phyloP scores from a whole-genome alignment of 73 alveolate genomes.

The Stentor coeruleus region DNA sequence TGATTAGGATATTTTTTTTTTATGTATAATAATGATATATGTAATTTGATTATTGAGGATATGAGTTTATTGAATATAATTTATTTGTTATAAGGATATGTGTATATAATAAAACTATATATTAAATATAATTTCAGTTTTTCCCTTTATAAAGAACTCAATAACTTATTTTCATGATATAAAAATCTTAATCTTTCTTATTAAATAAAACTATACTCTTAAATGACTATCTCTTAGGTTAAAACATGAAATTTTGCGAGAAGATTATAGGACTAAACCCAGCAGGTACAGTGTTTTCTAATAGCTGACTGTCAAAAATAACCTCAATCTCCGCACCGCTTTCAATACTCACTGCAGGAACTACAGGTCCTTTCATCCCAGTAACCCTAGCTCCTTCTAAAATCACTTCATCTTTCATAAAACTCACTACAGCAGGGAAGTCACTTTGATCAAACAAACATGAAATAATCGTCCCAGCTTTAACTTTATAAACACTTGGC shows the following conservation, averaged over 20 bases:
- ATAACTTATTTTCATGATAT: too few relatives aligned
- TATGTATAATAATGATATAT: too few relatives aligned
- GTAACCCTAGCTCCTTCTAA: conserved; percentile 11
- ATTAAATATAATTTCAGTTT: too few relatives aligned
- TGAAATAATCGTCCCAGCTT: conserved; percentile 10
- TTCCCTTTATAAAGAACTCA: too few relatives aligned
- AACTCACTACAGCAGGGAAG: conserved; percentile 8
- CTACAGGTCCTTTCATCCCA: conserved; percentile 22
- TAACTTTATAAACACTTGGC: conserved; percentile 21
- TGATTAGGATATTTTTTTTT: too few relatives aligned
- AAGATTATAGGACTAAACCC: conserved; percentile 25
- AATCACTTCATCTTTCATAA: background rate
- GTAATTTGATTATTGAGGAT: too few relatives aligned
- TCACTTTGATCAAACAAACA: conserved; percentile 26
- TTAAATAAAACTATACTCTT: too few relatives aligned
- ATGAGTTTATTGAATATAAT: too few relatives aligned
- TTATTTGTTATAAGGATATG: too few relatives aligned
- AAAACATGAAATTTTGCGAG: conserved; percentile 25
- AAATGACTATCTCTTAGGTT: background rate
- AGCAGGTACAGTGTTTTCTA: conserved; percentile 9
- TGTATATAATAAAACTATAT: too few relatives aligned
- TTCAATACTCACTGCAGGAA: conserved; percentile 6
- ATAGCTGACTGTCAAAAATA: conserved; percentile 17
- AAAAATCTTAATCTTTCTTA: too few relatives aligned
- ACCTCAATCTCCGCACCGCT: conserved; percentile 21